Conservation (phyloP, 2,329 filamentous ascomycete species). For the Grosmannia penicillata region DNA sequence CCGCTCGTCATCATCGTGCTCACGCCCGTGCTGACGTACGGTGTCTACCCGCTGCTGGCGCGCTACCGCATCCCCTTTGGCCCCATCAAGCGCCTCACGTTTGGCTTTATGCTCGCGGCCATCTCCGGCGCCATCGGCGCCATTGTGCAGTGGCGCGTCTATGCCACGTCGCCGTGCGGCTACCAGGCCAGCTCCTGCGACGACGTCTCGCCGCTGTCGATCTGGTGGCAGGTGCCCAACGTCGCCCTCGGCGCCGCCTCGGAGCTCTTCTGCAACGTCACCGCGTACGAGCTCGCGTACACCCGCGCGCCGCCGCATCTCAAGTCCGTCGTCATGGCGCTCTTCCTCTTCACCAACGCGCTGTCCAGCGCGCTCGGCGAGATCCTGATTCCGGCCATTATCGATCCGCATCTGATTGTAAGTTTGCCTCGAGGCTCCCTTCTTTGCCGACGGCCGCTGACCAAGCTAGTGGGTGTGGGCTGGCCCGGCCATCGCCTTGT, state of each 20-base stretch:
- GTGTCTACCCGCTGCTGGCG: constrained; percentile 43
- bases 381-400: constrained; percentile 24
- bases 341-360: constrained; percentile 43
- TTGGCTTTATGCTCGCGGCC: constrained; percentile 34
- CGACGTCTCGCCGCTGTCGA: constrained; percentile 26
- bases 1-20: constrained; percentile 44
- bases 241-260: constrained; percentile 36
- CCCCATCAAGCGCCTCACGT: constrained; percentile 40
- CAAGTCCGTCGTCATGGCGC: constrained; percentile 41
- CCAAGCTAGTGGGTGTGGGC: constrained; percentile 22
- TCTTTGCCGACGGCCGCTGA: not conserved
- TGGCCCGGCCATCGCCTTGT: constrained; percentile 31
- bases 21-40: constrained; percentile 33
- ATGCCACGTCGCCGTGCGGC: constrained; percentile 38
- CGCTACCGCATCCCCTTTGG: constrained; percentile 37
- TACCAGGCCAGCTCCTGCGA: constrained; percentile 27
- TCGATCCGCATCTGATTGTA: constrained; percentile 25
- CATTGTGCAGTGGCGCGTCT: constrained; percentile 43
- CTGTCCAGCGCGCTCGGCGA: constrained; percentile 36
- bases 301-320: constrained; percentile 53
- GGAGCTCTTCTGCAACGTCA: constrained; percentile 47
- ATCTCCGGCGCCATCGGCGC: constrained; percentile 32
- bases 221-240: constrained; percentile 35
- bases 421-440: constrained; percentile 1
- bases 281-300: constrained; percentile 52